Base-by-base conservation (phyloP, 2,329 filamentous ascomycete species). In the Alternaria solani region DNA sequence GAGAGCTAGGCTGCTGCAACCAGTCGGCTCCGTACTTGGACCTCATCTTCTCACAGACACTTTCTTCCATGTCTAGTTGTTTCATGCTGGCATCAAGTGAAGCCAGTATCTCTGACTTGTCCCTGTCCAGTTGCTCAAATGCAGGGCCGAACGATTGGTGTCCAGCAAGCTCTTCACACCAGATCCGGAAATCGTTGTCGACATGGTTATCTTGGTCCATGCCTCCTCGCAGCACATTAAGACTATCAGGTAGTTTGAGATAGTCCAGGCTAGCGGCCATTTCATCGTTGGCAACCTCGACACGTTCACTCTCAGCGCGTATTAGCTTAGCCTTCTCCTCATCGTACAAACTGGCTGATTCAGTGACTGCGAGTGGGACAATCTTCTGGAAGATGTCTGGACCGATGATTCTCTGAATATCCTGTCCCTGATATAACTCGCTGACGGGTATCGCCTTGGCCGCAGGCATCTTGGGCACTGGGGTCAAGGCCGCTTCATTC, bases 1-100 rank as follows among this genome's bases (percentile, higher is more conserved):
- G 86, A 32, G 92, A 92, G 75, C 94, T 98, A 11, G 95, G 95
- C 73, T 99, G 95, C 73, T 99, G 95, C 18, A 93, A 97, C 95
- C 95, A 99, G 55, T 98, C 94, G 28, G 85, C 86, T 56, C 94
- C 94, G 76, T 98, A 98, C 77, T 99, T 99, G 12, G 93, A 96
- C 47, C 95, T 88, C 95, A 99, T 99, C 83, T 98, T 99, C 78
- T 99, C 95, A 77, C 95, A 99, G 0, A 98, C 92, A 57, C 92
- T 96, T 80, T 98, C 96, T 78, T 99, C 95, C 88, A 95, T 93
- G 68, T 99, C 95, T 42, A 99, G 81, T 72, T 96, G 91, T 76
- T 96, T 96, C 56, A 89, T 89, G 70, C 92, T 92, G 58, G 87
- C 87, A 57, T 97, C 93, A 57, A 99, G 79, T 3, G 88, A 86